Base-by-base conservation (phyloP, 2,329 filamentous ascomycete genomes). In the Botryotinia calthae region DNA sequence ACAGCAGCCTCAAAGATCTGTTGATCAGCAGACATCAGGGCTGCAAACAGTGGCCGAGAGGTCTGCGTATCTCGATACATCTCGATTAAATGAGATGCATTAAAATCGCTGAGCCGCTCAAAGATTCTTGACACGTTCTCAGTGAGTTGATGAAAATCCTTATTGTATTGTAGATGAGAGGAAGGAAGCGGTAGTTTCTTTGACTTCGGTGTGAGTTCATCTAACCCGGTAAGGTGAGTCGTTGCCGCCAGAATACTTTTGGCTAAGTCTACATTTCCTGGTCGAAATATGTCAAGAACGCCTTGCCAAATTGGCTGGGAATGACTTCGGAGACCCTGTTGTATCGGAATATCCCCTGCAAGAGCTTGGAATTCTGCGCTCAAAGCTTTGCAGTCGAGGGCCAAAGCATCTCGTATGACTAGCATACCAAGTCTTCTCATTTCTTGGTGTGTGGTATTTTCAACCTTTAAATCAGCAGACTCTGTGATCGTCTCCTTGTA, bases 21-120 rank as follows among this genome's bases (percentile, higher is more conserved):
- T 72, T 92, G 85, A 76, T 97, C 91, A 25, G 93, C 93, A 61
- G 94, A 94, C 72, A 98, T 90, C 10, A 98, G 88, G 28, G 93
- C 87, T 7, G 91, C 91, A 63, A 97, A 89, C 59, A 97, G 86
- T 54, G 93, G 89, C 76, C 91, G 89, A 74, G 93, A 91, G 10
- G 90, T 90, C 59, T 89, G 84, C 31, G 88, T 86, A 73, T 91
- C 89, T 70, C 88, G 85, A 78, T 93, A 93, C 18, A 98, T 83
- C 37, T 87, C 84, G 73, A 90, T 87, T 58, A 98, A 84, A 73
- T 95, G 89, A 6, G 86, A 83, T 0, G 89, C 85, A 31, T 88
- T 87, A 78, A 98, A 95, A 74, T 95, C 92, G 51, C 91, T 91
- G 61, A 99, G 84, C 18, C 92, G 88, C 75, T 94, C 92, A 58